phyloP scores from a whole-genome alignment of 768 basidiomycete genomes.

The Leccinum subtestaceum region DNA sequence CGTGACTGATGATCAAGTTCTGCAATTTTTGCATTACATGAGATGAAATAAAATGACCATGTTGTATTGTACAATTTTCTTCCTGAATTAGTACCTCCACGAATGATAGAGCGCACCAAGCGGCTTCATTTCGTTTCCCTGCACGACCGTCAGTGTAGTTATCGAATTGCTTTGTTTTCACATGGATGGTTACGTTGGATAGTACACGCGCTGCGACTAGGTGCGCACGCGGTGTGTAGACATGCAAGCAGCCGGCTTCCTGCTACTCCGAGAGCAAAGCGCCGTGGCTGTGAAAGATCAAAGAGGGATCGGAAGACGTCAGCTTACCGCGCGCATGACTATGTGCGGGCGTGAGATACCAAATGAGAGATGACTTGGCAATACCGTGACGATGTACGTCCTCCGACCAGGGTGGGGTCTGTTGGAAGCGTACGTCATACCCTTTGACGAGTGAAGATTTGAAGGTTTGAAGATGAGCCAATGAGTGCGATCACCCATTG shows the following conservation, averaged over 20 bases:
- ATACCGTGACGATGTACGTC: not conserved
- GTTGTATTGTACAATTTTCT: not conserved
- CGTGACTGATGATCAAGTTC: not conserved
- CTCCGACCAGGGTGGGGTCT: slow-evolving; percentile 2
- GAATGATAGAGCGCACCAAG: not conserved
- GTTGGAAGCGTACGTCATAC: not conserved
- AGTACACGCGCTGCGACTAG: not conserved
- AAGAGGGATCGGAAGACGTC: not conserved
- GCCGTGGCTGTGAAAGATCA: not conserved
- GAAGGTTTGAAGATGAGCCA: not conserved
- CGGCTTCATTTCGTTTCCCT: not conserved
- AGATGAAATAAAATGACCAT: not conserved
- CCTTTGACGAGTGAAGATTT: not conserved
- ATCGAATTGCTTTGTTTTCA: not conserved
- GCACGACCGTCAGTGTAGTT: not conserved
- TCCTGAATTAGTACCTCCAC: not conserved
- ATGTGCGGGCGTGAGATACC: not conserved
- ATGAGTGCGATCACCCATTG: not conserved
- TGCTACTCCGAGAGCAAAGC: not conserved
- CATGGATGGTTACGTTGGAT: not conserved
- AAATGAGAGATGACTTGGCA: not conserved
- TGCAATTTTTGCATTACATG: not conserved
- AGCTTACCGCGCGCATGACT: not conserved
- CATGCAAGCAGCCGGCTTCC: not conserved
- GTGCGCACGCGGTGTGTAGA: not conserved